Evolutionary conservation across 208 protist species (phyloP), one percentile per base, ranked within the genome.

Genomic region (Acanthamoeba castellanii): DNA sequence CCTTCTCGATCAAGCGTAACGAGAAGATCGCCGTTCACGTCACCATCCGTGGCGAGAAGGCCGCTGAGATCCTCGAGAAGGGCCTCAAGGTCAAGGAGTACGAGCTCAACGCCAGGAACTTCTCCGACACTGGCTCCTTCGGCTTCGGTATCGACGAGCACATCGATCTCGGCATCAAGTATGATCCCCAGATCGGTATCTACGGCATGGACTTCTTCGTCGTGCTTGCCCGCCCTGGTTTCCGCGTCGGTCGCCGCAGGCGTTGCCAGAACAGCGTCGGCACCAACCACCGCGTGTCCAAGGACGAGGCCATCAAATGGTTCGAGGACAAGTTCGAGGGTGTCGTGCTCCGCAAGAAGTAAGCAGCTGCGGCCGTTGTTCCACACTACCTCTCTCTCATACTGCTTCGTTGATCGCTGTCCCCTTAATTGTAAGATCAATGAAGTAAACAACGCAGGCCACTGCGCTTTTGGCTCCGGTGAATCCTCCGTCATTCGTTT

Each of bases 141-240:
- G 99, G 99, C 95, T 99, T 99, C 96, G 99, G 99, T 98, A 99
- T 99, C 97, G 97, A 99, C 95, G 99, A 99, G 98, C 99, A 99
- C 98, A 99, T 99, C 95, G 99, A 99, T 98, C 98, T 99, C 74
- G 99, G 99, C 95, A 98, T 99, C 97, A 99, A 99, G 98, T 99
- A 99, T 98, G 99, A 99, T 97, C 99, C 99, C 95, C 98, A 97
- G 94, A 99, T 99, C 61, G 99, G 99, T 98, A 99, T 99, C 94
- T 99, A 99, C 96, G 99, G 99, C 97, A 99, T 99, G 98, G 98
- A 99, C 96, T 99, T 99, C 96, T 99, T 99, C 98, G 99, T 99
- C 94, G 99, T 99, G 91, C 98, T 99, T 88, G 97, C 98, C 70
- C 98, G 99, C 96, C 98, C 99, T 95, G 99, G 99, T 93, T 97